Percentiles rank a stretch among this genome's conserved stretches.
Evolutionary conservation across 2,329 filamentous ascomycete genomes (phyloP).

Genomic region (Nemania serpens): DNA sequence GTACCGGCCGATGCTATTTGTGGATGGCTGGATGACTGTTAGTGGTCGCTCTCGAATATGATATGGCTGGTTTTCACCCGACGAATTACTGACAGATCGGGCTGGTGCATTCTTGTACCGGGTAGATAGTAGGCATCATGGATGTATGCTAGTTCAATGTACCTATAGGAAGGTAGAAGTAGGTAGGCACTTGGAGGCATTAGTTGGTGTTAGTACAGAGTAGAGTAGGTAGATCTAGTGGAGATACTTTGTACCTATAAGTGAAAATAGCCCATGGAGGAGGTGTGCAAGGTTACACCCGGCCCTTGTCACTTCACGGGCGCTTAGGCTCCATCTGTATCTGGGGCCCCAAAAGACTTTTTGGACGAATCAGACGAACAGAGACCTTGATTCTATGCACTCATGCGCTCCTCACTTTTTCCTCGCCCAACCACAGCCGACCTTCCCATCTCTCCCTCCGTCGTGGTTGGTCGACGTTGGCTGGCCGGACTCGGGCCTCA

Average conservation of each 20-base stretch:
- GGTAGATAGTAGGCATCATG: not conserved
- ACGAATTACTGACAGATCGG: constrained; percentile 30
- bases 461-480: constrained; percentile 34
- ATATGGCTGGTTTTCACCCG: too few species aligned
- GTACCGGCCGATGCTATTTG: constrained; percentile 24
- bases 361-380: constrained; percentile 33
- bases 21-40: constrained; percentile 18
- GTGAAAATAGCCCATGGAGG: constrained; percentile 15
- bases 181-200: too few species aligned
- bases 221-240: too few species aligned
- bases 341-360: constrained; percentile 32
- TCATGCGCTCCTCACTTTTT: constrained; percentile 35
- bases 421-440: constrained; percentile 40
- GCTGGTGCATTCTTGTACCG: constrained; percentile 16
- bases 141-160: too few species aligned
- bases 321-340: constrained; percentile 40
- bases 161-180: too few species aligned
- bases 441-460: constrained; percentile 33
- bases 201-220: too few species aligned
- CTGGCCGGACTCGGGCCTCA: constrained; percentile 26
- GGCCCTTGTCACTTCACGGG: constrained; percentile 35
- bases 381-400: constrained; percentile 31
- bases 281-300: constrained; percentile 34
- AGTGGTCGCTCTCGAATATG: constrained; percentile 7
- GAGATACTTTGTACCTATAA: not conserved